A percentile compares a stretch with the other conserved stretches of the same genome.
phyloP scores from a whole-genome alignment of 2,329 filamentous ascomycete species.

The Cercospora sojina region DNA sequence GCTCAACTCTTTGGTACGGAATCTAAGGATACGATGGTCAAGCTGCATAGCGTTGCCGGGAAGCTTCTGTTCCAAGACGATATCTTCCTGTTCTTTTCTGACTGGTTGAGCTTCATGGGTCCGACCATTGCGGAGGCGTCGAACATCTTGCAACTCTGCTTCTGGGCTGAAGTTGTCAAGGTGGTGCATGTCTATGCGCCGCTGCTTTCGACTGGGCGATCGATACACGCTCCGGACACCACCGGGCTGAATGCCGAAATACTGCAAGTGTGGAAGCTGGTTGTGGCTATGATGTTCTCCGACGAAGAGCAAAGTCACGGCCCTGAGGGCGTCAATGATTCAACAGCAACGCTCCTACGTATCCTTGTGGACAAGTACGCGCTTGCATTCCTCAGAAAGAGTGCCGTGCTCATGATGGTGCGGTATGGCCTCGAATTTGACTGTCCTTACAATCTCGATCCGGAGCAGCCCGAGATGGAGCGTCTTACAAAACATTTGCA shows the following conservation, averaged over 20 bases:
- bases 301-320: constrained; percentile 1
- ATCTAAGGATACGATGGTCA: constrained; percentile 27
- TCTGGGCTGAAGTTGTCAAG: constrained; percentile 86
- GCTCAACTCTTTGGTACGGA: constrained; percentile 35
- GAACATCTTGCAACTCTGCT: constrained; percentile 78
- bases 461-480: constrained; percentile 62
- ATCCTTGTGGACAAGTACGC: constrained; percentile 72
- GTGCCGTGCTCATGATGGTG: constrained; percentile 77
- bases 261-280: constrained; percentile 4
- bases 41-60: constrained; percentile 24
- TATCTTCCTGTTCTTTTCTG: constrained; percentile 76
- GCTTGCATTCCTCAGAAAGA: constrained; percentile 85
- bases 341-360: constrained; percentile 26
- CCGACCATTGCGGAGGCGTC: constrained; percentile 34
- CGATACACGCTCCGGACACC: background rate
- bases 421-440: constrained; percentile 85
- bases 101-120: constrained; percentile 46
- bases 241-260: background rate
- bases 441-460: constrained; percentile 52
- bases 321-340: constrained; percentile 3
- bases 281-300: constrained; percentile 9
- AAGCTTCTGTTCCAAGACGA: constrained; percentile 64
- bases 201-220: constrained; percentile 7
- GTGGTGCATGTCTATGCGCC: constrained; percentile 60
- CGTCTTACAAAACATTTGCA: constrained; percentile 74